phyloP scores from a whole-genome alignment of 1,139 yeast genomes.

The Wickerhamomyces sp. region DNA sequence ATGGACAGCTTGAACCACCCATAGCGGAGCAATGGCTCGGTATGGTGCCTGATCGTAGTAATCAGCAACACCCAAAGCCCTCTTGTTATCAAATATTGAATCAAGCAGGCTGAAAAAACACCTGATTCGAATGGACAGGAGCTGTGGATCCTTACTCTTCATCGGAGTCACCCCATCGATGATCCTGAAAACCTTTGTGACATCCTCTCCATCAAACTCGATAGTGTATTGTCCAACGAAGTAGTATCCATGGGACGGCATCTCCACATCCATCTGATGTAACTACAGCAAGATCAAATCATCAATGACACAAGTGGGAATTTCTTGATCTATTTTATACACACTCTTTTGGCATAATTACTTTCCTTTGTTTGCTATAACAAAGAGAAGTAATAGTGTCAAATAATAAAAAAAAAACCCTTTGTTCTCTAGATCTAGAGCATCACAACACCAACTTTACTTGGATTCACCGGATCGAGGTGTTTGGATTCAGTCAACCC shows the following conservation, averaged over 20 bases:
- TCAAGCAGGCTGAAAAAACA: background rate
- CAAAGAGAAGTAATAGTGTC: background rate
- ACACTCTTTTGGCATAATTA: too few species aligned
- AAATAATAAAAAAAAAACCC: too few species aligned
- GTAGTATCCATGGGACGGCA: background rate
- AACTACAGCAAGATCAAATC: too few species aligned
- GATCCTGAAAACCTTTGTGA: background rate
- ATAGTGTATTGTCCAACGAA: background rate
- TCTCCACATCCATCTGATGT: too few species aligned
- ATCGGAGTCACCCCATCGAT: background rate
- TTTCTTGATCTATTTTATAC: too few species aligned
- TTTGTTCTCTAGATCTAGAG: conserved; percentile 32
- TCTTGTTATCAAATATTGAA: background rate
- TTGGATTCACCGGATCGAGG: conserved; percentile 47
- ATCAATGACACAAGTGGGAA: too few species aligned
- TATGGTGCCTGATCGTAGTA: background rate
- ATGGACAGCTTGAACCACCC: background rate
- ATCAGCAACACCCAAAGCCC: background rate
- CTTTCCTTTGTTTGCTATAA: background rate
- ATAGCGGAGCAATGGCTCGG: background rate
- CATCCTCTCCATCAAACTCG: background rate
- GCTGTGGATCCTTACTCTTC: background rate
- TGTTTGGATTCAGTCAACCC: conserved; percentile 62
- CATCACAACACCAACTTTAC: conserved; percentile 89
- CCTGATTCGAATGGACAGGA: background rate